Evolutionary conservation across 2,329 filamentous ascomycete species (phyloP), one percentile per base, ranked within the genome.

Genomic region (Myriosclerotinia scirpicola): DNA sequence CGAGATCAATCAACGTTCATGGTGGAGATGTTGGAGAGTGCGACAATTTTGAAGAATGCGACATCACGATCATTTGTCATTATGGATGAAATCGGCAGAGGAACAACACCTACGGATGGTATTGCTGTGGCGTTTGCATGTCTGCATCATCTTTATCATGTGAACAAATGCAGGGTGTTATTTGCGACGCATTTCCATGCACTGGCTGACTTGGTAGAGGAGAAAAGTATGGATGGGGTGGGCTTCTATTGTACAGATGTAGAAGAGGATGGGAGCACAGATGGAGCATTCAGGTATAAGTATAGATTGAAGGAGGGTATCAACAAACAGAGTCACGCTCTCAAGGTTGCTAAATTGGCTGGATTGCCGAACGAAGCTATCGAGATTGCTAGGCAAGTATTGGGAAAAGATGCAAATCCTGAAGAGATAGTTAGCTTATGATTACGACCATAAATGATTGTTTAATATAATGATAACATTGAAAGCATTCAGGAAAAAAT

Each of bases 1-100:
- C 87, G 88, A 61, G 91, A 97, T 80, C 93, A 98, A 78, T 97
- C 92, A 64, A 99, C 96, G 0, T 99, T 99, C 79, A 98, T 99
- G 95, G 92, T 98, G 1, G 95, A 99, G 80, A 99, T 99, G 95
- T 84, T 97, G 2, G 95, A 99, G 79, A 97, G 95, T 26, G 93
- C 94, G 1, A 85, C 90, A 36, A 99, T 99, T 64, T 83, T 99
- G 63, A 91, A 90, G 68, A 84, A 91, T 71, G 94, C 95, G 0
- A 98, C 94, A 0, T 80, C 87, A 1, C 85, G 89, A 34, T 95
- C 90, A 0, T 96, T 99, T 73, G 94, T 95, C 68, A 94, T 99
- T 77, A 98, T 99, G 94, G 95, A 99, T 77, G 95, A 99, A 81
- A 91, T 99, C 48, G 95, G 95, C 0, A 85, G 95, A 58, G 95